Percentiles rank a stretch among this genome's conserved stretches.
phyloP scores from a whole-genome alignment of 177 flowering plant species.

The Vitis hybrid region DNA sequence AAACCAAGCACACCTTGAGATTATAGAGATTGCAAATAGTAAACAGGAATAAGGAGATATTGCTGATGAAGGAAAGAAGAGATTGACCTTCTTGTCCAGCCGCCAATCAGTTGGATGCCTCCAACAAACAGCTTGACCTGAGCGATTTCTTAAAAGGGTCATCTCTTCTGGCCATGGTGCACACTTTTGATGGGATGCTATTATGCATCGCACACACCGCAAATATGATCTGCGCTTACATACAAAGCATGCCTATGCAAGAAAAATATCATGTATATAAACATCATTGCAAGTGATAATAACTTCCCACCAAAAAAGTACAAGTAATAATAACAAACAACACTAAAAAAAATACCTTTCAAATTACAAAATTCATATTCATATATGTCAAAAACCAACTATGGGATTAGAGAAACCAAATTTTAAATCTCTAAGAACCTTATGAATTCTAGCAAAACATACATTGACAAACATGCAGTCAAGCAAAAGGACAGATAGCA shows the following conservation, averaged over 20 bases:
- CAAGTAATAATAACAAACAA: not conserved
- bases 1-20: too few relatives aligned
- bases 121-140: conserved; percentile 84
- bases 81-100: conserved; percentile 75
- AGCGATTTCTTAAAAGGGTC: conserved; percentile 38
- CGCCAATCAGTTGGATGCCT: conserved; percentile 81
- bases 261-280: not conserved
- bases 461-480: not conserved
- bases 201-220: conserved; percentile 69
- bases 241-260: conserved; percentile 63
- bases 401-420: not conserved
- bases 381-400: not conserved
- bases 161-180: conserved; percentile 80
- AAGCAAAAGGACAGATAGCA: too few relatives aligned
- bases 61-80: conserved; percentile 50
- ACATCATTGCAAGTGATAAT: not conserved
- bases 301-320: not conserved
- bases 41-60: not conserved
- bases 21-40: not conserved
- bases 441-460: not conserved
- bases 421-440: not conserved
- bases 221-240: conserved; percentile 65
- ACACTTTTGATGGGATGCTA: conserved; percentile 80
- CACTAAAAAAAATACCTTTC: not conserved
- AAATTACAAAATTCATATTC: conserved; percentile 1